These are phyloP conservation scores for Ramularia endophylla DNA, from an alignment of 2,329 filamentous ascomycete genomes.

Conservation along the genomic window DNA sequence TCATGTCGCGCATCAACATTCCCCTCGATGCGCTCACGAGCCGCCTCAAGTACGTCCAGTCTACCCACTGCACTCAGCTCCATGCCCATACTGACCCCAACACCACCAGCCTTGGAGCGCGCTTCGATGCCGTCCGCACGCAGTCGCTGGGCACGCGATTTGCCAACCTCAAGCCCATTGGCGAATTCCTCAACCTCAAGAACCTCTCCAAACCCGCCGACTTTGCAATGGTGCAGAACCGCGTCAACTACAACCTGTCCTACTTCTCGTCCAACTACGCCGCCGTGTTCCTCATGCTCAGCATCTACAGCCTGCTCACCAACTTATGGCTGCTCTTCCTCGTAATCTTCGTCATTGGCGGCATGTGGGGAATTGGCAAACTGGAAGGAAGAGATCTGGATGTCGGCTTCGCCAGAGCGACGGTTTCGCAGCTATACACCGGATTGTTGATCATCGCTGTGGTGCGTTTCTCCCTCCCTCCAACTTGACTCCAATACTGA, in stretches of 20 bases:
- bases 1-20: conserved; percentile 67
- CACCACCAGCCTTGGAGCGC: conserved; percentile 56
- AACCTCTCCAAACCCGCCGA: conserved; percentile 89
- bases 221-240: conserved; percentile 82
- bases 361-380: conserved; percentile 88
- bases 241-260: conserved; percentile 94
- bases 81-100: conserved; percentile 5
- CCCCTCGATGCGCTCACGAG: conserved; percentile 88
- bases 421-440: conserved; percentile 91
- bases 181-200: conserved; percentile 95
- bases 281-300: conserved; percentile 87
- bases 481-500: neutral
- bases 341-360: conserved; percentile 77
- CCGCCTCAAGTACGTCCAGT: conserved; percentile 57
- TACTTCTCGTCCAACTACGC: conserved; percentile 99
- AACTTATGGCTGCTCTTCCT: conserved; percentile 85
- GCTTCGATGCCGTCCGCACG: conserved; percentile 75
- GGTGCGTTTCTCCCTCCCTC: conserved; percentile 6
- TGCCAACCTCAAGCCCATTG: conserved; percentile 82
- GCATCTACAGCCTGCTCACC: conserved; percentile 88
- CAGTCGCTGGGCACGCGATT: conserved; percentile 77
- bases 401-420: conserved; percentile 74
- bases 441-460: conserved; percentile 75
- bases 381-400: conserved; percentile 84
- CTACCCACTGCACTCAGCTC: neutral